phyloP scores from a whole-genome alignment of 1,284 basidiomycete genomes.

The Apiotrichum montevideense region DNA sequence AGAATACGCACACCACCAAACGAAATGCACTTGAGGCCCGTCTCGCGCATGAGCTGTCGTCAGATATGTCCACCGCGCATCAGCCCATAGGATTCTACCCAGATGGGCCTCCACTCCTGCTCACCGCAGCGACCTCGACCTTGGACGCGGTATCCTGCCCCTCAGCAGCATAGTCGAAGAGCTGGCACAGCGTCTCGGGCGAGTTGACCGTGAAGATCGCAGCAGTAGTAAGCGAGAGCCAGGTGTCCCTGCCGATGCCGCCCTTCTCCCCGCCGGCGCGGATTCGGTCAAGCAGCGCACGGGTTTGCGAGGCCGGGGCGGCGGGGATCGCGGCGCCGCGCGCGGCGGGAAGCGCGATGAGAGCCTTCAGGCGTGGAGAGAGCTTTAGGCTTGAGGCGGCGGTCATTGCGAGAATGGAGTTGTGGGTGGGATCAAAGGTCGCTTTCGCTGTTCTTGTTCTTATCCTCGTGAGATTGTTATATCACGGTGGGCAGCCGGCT shows the following conservation, averaged over 20 bases:
- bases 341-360: conserved; percentile 33
- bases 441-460: too few species aligned
- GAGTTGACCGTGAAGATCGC: conserved; percentile 42
- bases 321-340: conserved; percentile 29
- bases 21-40: conserved; percentile 85
- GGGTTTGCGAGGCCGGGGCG: conserved; percentile 17
- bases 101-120: background rate
- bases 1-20: conserved; percentile 66
- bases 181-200: conserved; percentile 32
- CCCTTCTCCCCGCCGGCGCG: conserved; percentile 17
- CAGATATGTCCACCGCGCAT: too few species aligned
- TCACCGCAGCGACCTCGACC: conserved; percentile 25
- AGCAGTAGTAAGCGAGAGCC: conserved; percentile 37
- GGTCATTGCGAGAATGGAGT: background rate
- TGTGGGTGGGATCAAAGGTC: too few species aligned
- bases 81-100: too few species aligned
- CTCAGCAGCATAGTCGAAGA: conserved; percentile 33
- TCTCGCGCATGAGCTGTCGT: conserved; percentile 70
- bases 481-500: too few species aligned
- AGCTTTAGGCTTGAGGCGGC: conserved; percentile 26
- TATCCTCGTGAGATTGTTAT: too few species aligned
- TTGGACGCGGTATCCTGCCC: conserved; percentile 13
- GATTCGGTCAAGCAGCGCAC: conserved; percentile 29
- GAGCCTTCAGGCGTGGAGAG: conserved; percentile 37
- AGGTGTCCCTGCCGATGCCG: conserved; percentile 23